These are phyloP conservation scores for Venturia aucupariae DNA, from an alignment of 2,329 filamentous ascomycete genomes.

Conservation along the genomic window DNA sequence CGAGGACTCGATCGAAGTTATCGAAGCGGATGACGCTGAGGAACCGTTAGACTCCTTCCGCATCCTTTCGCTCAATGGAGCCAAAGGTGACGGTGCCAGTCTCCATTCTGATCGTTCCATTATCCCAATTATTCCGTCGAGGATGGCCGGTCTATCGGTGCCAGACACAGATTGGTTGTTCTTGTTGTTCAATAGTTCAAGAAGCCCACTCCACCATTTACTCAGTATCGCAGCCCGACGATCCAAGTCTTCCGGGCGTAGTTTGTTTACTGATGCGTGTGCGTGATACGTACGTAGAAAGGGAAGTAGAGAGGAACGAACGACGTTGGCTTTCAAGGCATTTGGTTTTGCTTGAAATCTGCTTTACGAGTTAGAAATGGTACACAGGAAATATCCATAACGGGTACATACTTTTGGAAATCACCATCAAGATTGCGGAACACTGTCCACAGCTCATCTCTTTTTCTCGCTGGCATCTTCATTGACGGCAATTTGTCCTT, in stretches of 20 bases:
- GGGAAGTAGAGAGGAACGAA: slow-evolving; percentile 63
- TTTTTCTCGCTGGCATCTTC: slow-evolving; percentile 42
- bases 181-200: slow-evolving; percentile 72
- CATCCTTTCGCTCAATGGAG: slow-evolving; percentile 49
- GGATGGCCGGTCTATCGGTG: slow-evolving; percentile 70
- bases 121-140: slow-evolving; percentile 69
- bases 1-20: slow-evolving; percentile 45
- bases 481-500: slow-evolving; percentile 32
- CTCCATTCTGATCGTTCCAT: slow-evolving; percentile 90
- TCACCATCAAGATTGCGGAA: slow-evolving; percentile 62
- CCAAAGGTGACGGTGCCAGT: slow-evolving; percentile 57
- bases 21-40: slow-evolving; percentile 41
- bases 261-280: slow-evolving; percentile 54
- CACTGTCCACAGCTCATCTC: slow-evolving; percentile 60
- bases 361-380: slow-evolving; percentile 9
- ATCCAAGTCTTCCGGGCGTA: slow-evolving; percentile 76
- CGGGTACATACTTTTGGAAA: slow-evolving; percentile 48
- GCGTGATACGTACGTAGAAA: slow-evolving; percentile 64
- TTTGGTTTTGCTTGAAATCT: slow-evolving; percentile 66
- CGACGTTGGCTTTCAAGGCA: slow-evolving; percentile 63
- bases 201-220: slow-evolving; percentile 79
- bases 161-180: slow-evolving; percentile 70
- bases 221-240: slow-evolving; percentile 69
- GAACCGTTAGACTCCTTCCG: slow-evolving; percentile 16
- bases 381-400: neutral